Evolutionary conservation across 2,329 filamentous ascomycete genomes (phyloP).

Genomic region (Aureobasidium musti): DNA sequence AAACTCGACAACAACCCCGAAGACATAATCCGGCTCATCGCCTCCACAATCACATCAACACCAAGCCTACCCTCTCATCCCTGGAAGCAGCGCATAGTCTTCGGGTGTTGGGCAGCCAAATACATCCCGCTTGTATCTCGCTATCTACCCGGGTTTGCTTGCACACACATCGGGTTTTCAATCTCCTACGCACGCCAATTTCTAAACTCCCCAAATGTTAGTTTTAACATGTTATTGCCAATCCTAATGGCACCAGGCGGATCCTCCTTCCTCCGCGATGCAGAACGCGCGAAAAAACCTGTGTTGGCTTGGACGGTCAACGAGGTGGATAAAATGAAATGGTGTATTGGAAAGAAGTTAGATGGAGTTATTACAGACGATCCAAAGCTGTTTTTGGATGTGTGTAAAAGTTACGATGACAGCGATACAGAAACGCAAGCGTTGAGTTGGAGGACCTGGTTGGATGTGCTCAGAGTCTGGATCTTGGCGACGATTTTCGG

Average conservation of each 20-base stretch:
- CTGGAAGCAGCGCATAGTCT: conserved; percentile 73
- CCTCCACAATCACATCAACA: conserved; percentile 61
- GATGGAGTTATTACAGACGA: conserved; percentile 89
- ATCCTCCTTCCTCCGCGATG: conserved; percentile 59
- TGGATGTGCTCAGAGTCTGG: conserved; percentile 31
- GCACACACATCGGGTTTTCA: conserved; percentile 69
- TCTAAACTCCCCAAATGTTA: conserved; percentile 65
- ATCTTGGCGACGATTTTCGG: conserved; percentile 30
- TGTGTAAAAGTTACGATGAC: conserved; percentile 54
- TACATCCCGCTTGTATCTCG: conserved; percentile 66
- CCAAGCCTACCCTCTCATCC: conserved; percentile 49
- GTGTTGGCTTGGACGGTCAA: conserved; percentile 90
- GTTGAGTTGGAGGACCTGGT: conserved; percentile 34
- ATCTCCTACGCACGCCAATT: conserved; percentile 70
- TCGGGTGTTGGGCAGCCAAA: conserved; percentile 80
- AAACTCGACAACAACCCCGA: conserved; percentile 76
- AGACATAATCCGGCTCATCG: conserved; percentile 69
- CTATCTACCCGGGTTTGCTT: conserved; percentile 63
- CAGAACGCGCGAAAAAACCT: conserved; percentile 53
- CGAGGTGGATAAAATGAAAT: conserved; percentile 74
- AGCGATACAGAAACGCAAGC: conserved; percentile 37
- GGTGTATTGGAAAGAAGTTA: conserved; percentile 66
- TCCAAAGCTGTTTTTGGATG: conserved; percentile 65
- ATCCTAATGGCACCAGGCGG: conserved; percentile 70
- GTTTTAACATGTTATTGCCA: conserved; percentile 75